Conservation (phyloP, 371 early-diverging fungal genomes). For the Mortierella sp. region DNA sequence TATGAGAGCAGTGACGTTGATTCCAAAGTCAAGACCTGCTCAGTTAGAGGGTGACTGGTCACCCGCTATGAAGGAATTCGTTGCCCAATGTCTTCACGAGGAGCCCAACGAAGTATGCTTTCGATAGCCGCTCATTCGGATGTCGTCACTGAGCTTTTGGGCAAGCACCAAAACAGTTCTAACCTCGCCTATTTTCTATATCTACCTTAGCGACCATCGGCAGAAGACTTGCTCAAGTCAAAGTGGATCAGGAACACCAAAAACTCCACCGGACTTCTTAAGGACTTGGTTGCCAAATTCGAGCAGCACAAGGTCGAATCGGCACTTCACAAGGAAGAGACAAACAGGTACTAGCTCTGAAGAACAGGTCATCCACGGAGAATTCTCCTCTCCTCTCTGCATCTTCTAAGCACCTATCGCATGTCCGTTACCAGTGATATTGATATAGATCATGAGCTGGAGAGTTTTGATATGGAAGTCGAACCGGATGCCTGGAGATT, state of each 20-base stretch:
- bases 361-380: background rate
- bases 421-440: conserved; percentile 23
- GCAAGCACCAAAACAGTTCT: too few relatives aligned
- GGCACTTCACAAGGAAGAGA: conserved; percentile 49
- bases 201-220: conserved; percentile 62
- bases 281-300: conserved; percentile 62
- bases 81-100: conserved; percentile 85
- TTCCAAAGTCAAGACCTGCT: conserved; percentile 81
- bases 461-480: conserved; percentile 51
- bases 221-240: conserved; percentile 67
- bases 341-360: conserved; percentile 41
- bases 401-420: background rate
- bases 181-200: too few relatives aligned
- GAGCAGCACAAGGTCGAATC: conserved; percentile 61
- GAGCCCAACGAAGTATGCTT: conserved; percentile 80
- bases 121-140: background rate
- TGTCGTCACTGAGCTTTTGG: too few relatives aligned
- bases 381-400: background rate
- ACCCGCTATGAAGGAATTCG: conserved; percentile 88
- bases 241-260: conserved; percentile 67
- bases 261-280: conserved; percentile 55
- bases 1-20: conserved; percentile 88
- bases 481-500: conserved; percentile 53
- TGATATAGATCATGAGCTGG: conserved; percentile 50
- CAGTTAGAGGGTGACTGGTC: conserved; percentile 80